Evolutionary conservation across 108 stramenopile species (phyloP), one percentile per base, ranked within the genome.

Genomic region (Nannochloropsis oceanica): DNA sequence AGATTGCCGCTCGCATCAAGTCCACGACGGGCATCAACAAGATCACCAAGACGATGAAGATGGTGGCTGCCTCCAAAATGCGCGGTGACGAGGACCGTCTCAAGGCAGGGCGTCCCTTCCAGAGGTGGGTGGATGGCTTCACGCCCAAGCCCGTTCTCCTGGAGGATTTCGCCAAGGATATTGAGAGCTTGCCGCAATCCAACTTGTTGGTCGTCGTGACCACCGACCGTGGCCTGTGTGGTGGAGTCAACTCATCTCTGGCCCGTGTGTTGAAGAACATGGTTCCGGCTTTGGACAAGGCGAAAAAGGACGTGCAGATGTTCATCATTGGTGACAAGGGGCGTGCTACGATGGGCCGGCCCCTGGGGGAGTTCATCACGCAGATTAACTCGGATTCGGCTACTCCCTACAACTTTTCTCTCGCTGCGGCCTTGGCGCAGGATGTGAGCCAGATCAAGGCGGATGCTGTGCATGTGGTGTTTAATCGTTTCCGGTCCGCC

Each of bases 41-140:
- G 94, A 98, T 99, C 91, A 99, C 99, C 8, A 90, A 93, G 87
- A 98, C 98, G 80, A 99, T 99, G 98, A 99, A 99, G 92, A 97
- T 99, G 98, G 99, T 99, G 85, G 96, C 97, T 84, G 98, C 99
- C 25, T 97, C 99, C 90, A 99, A 99, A 94, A 92, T 99, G 50
- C 95, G 96, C 92, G 98, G 98, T n/a, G 99, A 98, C 85, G 96
- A 99, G 87, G 87, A 91, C 26, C 86, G 91, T 10, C 90, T 93
- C 18, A 84, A 42, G n/a, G 84, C 82, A 11, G 93, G 86, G 50
- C 59, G 85, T 27, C 93, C 93, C 34, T 93, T 93, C 88, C 84
- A 90, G 90, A 90, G 84, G 43, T 89, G 88, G 88, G 59, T 85
- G 42, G 85, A 87, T 44, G 43, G 59, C 44, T 43, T 89, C 27